Evolutionary conservation across 169 alveolate genomes (phyloP), one percentile per base, ranked within the genome.

Genomic region (Plasmodium gallinaceum): DNA sequence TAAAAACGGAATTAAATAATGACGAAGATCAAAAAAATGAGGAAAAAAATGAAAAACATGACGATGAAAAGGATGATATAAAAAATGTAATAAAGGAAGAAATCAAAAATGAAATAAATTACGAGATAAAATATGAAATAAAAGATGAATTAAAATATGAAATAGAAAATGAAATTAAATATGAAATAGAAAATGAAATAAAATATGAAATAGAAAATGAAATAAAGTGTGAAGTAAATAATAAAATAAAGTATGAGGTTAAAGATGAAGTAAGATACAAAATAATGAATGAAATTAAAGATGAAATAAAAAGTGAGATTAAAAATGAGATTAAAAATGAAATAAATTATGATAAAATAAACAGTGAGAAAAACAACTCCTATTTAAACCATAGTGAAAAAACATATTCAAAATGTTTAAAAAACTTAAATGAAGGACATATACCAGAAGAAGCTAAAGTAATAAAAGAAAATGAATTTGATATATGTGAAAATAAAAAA

Each of bases 181-280:
- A 70, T 54, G 43, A 46, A 24, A 5, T 10, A 16, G 54, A 70
- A 70, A 43, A 70, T 46, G 65, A 16, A 70, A 46, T 70, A 18
- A 32, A 16, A 8, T 48, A 73, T n/a, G 52, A 37, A 0, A 22
- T 18, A 7, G 45, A 16, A n/a, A 52, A 73, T 3, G 86, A 26
- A 24, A 39, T 18, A n/a, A 18, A 10, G 4, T 32, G 4, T 32
- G 39, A 32, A 32, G 39, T 32, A 32, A 4, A 32, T 2, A 32
- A 32, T 32, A 4, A 32, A 32, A 32, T 32, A 32, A 32, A 32
- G 4, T 32, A 32, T 32, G 39, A 32, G 4, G 39, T 32, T 2
- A 4, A 32, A 32, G 4, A 32, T 32, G 39, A 32, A 32, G 4
- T 32, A 32, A 32, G 4, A 32, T 32, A 4, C 4, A 4, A 32